Evolutionary conservation across 495 filamentous ascomycete species (phyloP).

Genomic region (Podospora conica): DNA sequence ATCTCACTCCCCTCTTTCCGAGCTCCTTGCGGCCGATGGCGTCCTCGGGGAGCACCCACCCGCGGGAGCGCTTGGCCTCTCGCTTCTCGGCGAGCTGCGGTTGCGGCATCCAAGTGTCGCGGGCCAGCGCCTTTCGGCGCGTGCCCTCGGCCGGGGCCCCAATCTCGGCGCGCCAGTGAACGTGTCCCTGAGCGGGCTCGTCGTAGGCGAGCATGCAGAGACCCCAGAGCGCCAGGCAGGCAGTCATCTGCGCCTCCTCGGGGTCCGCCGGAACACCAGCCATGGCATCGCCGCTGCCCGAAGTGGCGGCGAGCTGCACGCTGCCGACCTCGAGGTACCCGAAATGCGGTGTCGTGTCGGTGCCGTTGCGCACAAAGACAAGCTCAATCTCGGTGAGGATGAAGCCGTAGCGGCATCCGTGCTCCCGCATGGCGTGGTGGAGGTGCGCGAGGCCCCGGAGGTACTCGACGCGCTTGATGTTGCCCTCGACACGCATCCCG

Average conservation of each 20-base stretch:
- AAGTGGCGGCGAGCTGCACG: slow-evolving; percentile 43
- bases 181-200: slow-evolving; percentile 58
- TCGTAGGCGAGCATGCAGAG: slow-evolving; percentile 77
- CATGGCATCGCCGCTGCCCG: slow-evolving; percentile 22
- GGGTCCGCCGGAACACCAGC: slow-evolving; percentile 12
- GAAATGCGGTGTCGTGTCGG: slow-evolving; percentile 69
- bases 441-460: slow-evolving; percentile 76
- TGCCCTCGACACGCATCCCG: slow-evolving; percentile 77
- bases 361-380: slow-evolving; percentile 75
- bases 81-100: slow-evolving; percentile 75
- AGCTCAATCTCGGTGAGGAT: slow-evolving; percentile 94
- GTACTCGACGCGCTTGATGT: slow-evolving; percentile 76
- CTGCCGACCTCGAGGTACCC: slow-evolving; percentile 73
- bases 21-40: slow-evolving; percentile 49
- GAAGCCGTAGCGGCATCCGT: slow-evolving; percentile 87
- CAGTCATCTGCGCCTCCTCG: slow-evolving; percentile 48
- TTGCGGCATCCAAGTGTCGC: slow-evolving; percentile 84
- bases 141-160: slow-evolving; percentile 74
- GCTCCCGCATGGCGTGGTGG: slow-evolving; percentile 85
- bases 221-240: slow-evolving; percentile 47
- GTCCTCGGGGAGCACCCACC: slow-evolving; percentile 82
- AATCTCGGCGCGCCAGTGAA: slow-evolving; percentile 67
- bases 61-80: slow-evolving; percentile 71
- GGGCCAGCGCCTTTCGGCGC: slow-evolving; percentile 59
- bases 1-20: slow-evolving; percentile 51